phyloP scores from a whole-genome alignment of 352 stramenopile genomes.

The Phytophthora pisi region DNA sequence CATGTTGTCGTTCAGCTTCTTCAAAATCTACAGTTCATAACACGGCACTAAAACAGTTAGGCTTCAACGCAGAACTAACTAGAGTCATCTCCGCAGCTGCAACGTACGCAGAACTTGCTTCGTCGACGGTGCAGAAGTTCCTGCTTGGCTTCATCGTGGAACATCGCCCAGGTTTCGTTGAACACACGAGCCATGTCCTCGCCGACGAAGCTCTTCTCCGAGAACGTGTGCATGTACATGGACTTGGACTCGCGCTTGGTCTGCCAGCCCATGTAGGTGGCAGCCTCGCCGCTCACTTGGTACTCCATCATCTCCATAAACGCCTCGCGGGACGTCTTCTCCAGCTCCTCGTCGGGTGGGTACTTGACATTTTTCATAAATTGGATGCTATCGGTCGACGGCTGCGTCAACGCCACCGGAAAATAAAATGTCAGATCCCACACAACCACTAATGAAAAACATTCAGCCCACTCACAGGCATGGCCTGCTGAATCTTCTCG shows the following conservation, averaged over 20 bases:
- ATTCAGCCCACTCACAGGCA: conserved; percentile 56
- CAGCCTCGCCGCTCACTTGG: conserved; percentile 68
- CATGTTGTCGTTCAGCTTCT: conserved; percentile 88
- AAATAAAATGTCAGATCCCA: conserved; percentile 9
- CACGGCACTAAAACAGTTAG: background rate
- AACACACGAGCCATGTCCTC: conserved; percentile 80
- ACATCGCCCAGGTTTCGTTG: conserved; percentile 80
- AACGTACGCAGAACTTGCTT: conserved; percentile 87
- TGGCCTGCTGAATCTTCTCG: conserved; percentile 87
- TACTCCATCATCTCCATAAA: conserved; percentile 87
- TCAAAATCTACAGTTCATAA: conserved; percentile 59
- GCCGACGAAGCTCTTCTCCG: conserved; percentile 69
- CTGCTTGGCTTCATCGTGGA: conserved; percentile 77
- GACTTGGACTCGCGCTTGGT: conserved; percentile 87
- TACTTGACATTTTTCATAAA: conserved; percentile 91
- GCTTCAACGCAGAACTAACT: conserved; percentile 6
- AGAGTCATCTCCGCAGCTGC: conserved; percentile 1
- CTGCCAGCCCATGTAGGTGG: conserved; percentile 75
- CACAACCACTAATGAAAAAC: background rate
- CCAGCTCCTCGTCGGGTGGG: conserved; percentile 73
- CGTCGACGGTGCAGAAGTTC: conserved; percentile 72
- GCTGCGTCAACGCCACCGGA: conserved; percentile 36
- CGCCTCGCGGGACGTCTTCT: conserved; percentile 76
- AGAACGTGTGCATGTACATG: conserved; percentile 85
- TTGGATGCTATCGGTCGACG: conserved; percentile 85